A percentile compares a stretch with the other conserved stretches of the same genome.
Conservation (phyloP, 805 yeast species). For the Saccharomycopsis synnaedendra region DNA sequence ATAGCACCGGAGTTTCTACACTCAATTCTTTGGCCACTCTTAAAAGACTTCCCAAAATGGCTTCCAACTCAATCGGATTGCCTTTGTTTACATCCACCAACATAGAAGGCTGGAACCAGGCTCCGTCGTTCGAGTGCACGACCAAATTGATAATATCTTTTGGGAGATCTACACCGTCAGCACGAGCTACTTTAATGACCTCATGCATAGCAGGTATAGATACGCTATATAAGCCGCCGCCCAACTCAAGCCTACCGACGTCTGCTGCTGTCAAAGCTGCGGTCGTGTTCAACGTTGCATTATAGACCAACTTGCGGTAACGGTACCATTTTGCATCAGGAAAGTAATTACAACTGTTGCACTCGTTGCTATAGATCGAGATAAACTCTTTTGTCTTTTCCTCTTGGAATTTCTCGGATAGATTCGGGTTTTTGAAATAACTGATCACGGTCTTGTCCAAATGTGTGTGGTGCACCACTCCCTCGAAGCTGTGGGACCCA, state of each 20-base stretch:
- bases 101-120: constrained; percentile 62
- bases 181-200: constrained; percentile 49
- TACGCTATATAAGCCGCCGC: constrained; percentile 31
- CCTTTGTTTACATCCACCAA: constrained; percentile 53
- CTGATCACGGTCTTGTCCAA: constrained; percentile 40
- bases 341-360: constrained; percentile 29
- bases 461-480: constrained; percentile 38
- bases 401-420: constrained; percentile 32
- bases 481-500: constrained; percentile 44
- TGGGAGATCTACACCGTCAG: constrained; percentile 51
- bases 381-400: constrained; percentile 30
- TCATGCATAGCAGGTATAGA: constrained; percentile 58
- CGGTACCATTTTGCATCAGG: constrained; percentile 40
- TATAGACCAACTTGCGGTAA: constrained; percentile 60
- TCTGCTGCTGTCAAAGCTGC: constrained; percentile 50
- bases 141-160: constrained; percentile 34
- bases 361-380: constrained; percentile 30
- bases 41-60: constrained; percentile 56
- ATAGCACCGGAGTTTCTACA: constrained; percentile 48
- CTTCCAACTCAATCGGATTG: constrained; percentile 62
- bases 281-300: constrained; percentile 53
- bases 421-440: constrained; percentile 32
- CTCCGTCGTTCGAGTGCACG: constrained; percentile 47
- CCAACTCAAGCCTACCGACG: constrained; percentile 37
- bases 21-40: constrained; percentile 35